Conservation (phyloP, 1,284 basidiomycete genomes). For the Malassezia slooffiae region DNA sequence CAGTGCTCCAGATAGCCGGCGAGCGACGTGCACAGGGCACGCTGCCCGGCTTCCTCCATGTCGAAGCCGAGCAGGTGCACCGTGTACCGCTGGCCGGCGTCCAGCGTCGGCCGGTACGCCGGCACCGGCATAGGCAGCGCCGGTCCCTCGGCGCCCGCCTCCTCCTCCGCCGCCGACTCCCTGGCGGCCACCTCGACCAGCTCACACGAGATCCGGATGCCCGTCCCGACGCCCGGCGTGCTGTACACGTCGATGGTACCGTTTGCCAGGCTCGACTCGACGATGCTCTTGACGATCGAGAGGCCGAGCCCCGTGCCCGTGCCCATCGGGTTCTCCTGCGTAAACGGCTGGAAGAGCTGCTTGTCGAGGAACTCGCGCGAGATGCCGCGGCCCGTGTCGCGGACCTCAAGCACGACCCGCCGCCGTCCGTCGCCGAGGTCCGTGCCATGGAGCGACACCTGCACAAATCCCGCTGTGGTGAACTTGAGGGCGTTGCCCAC, state of each 20-base stretch:
- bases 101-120: slow-evolving; percentile 50
- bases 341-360: slow-evolving; percentile 92
- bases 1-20: slow-evolving; percentile 60
- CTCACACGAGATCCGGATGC: slow-evolving; percentile 75
- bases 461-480: slow-evolving; percentile 72
- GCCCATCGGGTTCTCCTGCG: slow-evolving; percentile 74
- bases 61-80: slow-evolving; percentile 68
- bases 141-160: no score
- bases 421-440: slow-evolving; percentile 55
- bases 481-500: slow-evolving; percentile 89
- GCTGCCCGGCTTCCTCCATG: slow-evolving; percentile 55
- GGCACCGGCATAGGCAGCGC: no score
- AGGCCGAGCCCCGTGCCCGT: slow-evolving; percentile 91
- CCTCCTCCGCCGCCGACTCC: slow-evolving; percentile 27
- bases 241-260: slow-evolving; percentile 77
- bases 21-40: slow-evolving; percentile 59
- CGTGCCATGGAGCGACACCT: slow-evolving; percentile 60
- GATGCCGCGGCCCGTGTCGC: slow-evolving; percentile 71
- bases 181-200: slow-evolving; percentile 53
- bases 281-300: slow-evolving; percentile 87
- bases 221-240: slow-evolving; percentile 78
- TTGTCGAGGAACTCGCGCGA: slow-evolving; percentile 53
- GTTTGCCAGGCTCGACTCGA: slow-evolving; percentile 70
- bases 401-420: slow-evolving; percentile 49
- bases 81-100: slow-evolving; percentile 50